Conservation (phyloP, 495 filamentous ascomycete species). For the Trichodelitschia bisporula region DNA sequence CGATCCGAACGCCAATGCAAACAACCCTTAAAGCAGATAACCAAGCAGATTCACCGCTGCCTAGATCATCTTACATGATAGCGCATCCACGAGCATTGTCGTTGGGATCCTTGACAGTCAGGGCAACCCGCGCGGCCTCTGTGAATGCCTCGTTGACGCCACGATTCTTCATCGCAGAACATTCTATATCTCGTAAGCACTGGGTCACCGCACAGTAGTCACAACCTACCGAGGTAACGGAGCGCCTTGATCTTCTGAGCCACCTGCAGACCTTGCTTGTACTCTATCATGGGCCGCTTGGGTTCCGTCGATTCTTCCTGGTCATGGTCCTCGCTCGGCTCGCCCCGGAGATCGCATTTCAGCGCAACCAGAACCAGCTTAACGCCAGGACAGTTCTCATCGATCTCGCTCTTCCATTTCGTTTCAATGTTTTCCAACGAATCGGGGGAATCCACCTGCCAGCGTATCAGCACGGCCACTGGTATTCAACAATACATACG, state of each 20-base stretch:
- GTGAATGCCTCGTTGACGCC: constrained; percentile 98
- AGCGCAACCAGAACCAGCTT: constrained; percentile 88
- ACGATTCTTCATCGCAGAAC: constrained; percentile 90
- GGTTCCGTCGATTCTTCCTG: constrained; percentile 18
- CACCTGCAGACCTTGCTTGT: constrained; percentile 79
- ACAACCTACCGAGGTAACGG: constrained; percentile 56
- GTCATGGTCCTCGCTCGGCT: constrained; percentile 30
- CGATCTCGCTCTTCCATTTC: constrained; percentile 95
- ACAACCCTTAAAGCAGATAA: no score
- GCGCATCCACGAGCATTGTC: constrained; percentile 12
- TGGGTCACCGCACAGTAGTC: neutral
- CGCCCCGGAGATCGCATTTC: constrained; percentile 85
- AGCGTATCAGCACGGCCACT: no score
- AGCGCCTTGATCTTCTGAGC: constrained; percentile 73
- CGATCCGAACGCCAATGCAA: no score
- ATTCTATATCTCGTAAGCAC: constrained; percentile 30
- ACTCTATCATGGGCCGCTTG: constrained; percentile 61
- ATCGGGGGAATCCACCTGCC: constrained; percentile 70
- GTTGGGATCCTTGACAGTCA: constrained; percentile 47
- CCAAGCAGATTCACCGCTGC: no score
- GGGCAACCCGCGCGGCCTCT: constrained; percentile 87
- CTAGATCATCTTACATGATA: constrained; percentile 17
- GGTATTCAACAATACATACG: no score
- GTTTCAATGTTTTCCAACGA: constrained; percentile 95
- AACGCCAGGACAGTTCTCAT: constrained; percentile 86